Base-by-base conservation (phyloP, 352 stramenopile species). In the Pythium biforme region DNA sequence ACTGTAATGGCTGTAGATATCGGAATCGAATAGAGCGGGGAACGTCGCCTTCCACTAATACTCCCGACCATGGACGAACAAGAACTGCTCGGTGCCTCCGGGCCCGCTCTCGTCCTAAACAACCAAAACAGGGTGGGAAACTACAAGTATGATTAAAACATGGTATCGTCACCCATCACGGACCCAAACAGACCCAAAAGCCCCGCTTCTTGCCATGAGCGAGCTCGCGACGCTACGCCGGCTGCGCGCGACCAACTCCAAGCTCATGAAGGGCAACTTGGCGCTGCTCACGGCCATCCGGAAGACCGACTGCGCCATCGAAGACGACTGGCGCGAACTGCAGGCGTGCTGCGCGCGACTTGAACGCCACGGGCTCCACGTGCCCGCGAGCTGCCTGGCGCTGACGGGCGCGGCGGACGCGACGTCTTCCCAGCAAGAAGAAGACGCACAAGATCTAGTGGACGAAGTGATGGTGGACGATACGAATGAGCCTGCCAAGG, bases 201-300 rank as follows among this genome's bases (percentile, higher is more conserved):
- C n/a, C n/a, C n/a, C n/a, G n/a, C n/a, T n/a, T n/a, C n/a, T n/a
- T n/a, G 39, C 12, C 31, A 56, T 56, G 50, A 46, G 8, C 57
- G 68, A 69, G n/a, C 39, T 74, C 17, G 54, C 55, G 40, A 64
- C 64, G 48, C 50, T 85, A 53, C 59, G 56, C 37, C 59, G 63
- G 53, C 63, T 73, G 43, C 73, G 79, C 40, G 57, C 64, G 20
- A 47, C 65, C 33, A 88, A 88, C 55, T 71, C 76, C 27, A 66
- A 65, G 57, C 75, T 88, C 15, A 88, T 88, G 79, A 72, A 76
- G 56, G 69, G 59, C 14, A 88, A 88, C 40, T 57, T 88, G 43
- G 51, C 67, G 50, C 62, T 82, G 50, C 70, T 88, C 7, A 82
- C 84, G 73, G 55, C 72, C 22, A 78, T 85, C 31, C 70, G 79